These are phyloP conservation scores for Saccharomycopsis sp. DNA, from an alignment of 805 yeast species.

Conservation along the genomic window DNA sequence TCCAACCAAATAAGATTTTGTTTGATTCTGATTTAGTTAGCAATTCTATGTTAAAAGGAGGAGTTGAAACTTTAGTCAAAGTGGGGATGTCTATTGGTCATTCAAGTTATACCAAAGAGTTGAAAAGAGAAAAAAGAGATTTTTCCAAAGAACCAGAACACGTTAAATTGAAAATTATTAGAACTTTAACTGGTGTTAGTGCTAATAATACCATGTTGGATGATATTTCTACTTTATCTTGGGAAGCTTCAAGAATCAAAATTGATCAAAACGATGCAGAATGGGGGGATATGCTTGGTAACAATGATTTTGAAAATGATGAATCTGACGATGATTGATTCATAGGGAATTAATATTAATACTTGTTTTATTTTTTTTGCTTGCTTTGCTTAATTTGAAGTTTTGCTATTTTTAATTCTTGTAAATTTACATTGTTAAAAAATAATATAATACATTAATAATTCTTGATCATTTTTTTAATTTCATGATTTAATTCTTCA, in stretches of 20 bases:
- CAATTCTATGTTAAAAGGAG: conserved; percentile 44
- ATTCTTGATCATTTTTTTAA: background rate
- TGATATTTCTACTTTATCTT: conserved; percentile 7
- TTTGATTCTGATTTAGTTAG: conserved; percentile 67
- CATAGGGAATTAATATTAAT: too few species aligned
- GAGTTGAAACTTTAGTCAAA: conserved; percentile 72
- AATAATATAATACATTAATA: too few species aligned
- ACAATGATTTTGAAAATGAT: too few species aligned
- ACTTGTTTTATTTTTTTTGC: too few species aligned
- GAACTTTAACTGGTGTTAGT: conserved; percentile 49
- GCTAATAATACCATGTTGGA: conserved; percentile 4
- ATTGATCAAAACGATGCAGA: background rate
- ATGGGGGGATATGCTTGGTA: background rate
- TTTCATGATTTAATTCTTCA: conserved; percentile 2
- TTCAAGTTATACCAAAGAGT: conserved; percentile 37
- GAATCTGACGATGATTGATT: too few species aligned
- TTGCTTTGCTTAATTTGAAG: too few species aligned
- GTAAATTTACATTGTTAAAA: too few species aligned
- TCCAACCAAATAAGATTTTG: conserved; percentile 37
- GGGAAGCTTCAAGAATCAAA: conserved; percentile 16
- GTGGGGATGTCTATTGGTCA: conserved; percentile 95
- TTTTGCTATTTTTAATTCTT: too few species aligned
- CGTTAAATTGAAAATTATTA: conserved; percentile 37
- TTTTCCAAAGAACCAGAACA: conserved; percentile 38
- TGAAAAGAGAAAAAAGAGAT: conserved; percentile 34